Conservation (phyloP, 495 filamentous ascomycete species). For the Sphaerosporella brunnea region DNA sequence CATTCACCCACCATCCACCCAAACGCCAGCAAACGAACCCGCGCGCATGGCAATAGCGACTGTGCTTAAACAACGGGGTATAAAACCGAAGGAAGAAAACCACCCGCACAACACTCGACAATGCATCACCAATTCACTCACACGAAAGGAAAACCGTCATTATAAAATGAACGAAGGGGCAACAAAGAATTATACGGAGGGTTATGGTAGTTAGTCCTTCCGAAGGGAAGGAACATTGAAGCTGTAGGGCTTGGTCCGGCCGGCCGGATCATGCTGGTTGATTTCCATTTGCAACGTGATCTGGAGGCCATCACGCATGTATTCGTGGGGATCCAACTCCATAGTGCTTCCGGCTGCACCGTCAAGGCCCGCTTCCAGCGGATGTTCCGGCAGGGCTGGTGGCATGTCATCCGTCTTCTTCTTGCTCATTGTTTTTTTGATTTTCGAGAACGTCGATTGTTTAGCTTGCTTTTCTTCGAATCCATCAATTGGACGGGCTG, state of each 20-base stretch:
- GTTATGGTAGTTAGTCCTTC: no score
- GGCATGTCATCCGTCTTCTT: no score
- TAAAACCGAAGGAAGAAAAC: no score
- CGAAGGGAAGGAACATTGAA: conserved; percentile 60
- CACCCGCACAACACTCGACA: no score
- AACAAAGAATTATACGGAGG: no score
- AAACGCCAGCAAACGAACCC: no score
- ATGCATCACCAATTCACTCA: no score
- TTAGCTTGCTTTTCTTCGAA: conserved; percentile 9
- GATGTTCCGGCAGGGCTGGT: background rate
- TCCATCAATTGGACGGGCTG: background rate
- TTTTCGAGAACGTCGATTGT: conserved; percentile 19
- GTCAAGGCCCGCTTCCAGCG: conserved; percentile 5
- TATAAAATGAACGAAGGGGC: no score
- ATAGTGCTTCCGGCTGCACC: background rate
- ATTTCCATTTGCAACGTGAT: conserved; percentile 77
- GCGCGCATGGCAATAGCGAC: no score
- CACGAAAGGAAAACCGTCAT: no score
- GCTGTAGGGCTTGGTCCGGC: conserved; percentile 75
- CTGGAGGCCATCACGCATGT: conserved; percentile 53
- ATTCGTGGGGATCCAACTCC: conserved; percentile 10
- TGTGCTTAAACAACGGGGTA: no score
- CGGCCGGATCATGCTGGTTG: conserved; percentile 62
- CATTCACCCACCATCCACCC: no score
- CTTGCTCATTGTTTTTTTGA: conserved; percentile 15